Evolutionary conservation across 768 basidiomycete species (phyloP).

Genomic region (Leccinum sublutescens): DNA sequence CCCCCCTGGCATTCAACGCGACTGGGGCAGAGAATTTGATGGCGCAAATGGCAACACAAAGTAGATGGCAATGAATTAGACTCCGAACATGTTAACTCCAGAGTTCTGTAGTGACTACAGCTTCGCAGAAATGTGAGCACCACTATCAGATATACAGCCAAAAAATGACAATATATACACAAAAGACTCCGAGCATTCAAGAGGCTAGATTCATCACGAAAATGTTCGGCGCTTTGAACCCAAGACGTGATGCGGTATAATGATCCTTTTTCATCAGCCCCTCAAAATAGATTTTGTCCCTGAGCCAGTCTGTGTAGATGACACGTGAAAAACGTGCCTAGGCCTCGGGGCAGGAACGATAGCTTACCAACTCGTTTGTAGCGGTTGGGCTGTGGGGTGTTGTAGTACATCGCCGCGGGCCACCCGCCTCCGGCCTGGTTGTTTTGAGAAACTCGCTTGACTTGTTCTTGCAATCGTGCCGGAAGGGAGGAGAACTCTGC

Average conservation of each 20-base stretch:
- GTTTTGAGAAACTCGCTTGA: conserved; percentile 58
- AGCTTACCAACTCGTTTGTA: conserved; percentile 64
- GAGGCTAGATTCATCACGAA: conserved; percentile 65
- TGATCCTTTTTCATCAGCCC: conserved; percentile 55
- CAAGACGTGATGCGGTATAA: conserved; percentile 60
- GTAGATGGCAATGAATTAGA: neutral
- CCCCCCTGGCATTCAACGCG: conserved; percentile 60
- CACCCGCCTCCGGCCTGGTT: conserved; percentile 37
- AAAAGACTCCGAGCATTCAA: conserved; percentile 25
- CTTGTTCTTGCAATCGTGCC: conserved; percentile 65
- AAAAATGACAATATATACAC: conserved; percentile 7
- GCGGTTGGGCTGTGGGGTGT: conserved; percentile 46
- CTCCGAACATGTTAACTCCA: neutral
- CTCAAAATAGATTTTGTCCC: conserved; percentile 72
- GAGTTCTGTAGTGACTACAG: neutral
- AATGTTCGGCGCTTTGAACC: conserved; percentile 76
- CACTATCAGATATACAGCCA: conserved; percentile 7
- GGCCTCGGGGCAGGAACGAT: neutral
- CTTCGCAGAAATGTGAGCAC: neutral
- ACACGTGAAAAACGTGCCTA: conserved; percentile 1
- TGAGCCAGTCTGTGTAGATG: conserved; percentile 62
- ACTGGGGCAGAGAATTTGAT: conserved; percentile 38
- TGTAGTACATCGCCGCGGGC: conserved; percentile 40
- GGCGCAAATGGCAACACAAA: conserved; percentile 33
- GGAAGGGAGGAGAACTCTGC: conserved; percentile 60